Evolutionary conservation across 805 yeast genomes (phyloP).

Genomic region (Tanozyma kutaoensis): DNA sequence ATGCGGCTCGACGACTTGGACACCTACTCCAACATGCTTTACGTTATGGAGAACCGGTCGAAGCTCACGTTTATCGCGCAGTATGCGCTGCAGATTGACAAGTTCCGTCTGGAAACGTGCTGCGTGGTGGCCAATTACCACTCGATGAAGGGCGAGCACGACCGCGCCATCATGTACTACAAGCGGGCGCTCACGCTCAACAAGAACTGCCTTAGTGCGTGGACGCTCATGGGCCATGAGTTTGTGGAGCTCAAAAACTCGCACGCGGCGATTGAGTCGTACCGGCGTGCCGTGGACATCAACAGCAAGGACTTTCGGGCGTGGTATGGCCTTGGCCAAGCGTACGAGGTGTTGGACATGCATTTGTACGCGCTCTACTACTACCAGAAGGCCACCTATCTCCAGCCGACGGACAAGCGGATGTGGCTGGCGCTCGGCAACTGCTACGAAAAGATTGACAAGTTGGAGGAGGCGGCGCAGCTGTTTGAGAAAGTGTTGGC

Average conservation of each 20-base stretch:
- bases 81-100: constrained; percentile 67
- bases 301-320: constrained; percentile 86
- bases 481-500: constrained; percentile 68
- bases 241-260: constrained; percentile 92
- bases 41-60: constrained; percentile 81
- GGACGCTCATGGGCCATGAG: constrained; percentile 99
- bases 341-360: constrained; percentile 94
- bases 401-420: constrained; percentile 80
- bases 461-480: constrained; percentile 60
- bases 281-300: constrained; percentile 84
- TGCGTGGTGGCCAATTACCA: constrained; percentile 90
- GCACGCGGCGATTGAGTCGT: constrained; percentile 94
- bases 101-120: constrained; percentile 87
- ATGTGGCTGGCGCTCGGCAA: constrained; percentile 96
- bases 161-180: constrained; percentile 86
- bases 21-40: constrained; percentile 84
- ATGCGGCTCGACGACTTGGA: constrained; percentile 84
- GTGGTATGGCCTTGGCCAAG: constrained; percentile 98
- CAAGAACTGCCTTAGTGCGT: constrained; percentile 72
- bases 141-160: constrained; percentile 85
- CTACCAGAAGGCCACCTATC: constrained; percentile 79
- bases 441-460: constrained; percentile 71
- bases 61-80: constrained; percentile 83
- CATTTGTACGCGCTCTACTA: constrained; percentile 84
- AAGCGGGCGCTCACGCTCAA: constrained; percentile 78